phyloP scores from a whole-genome alignment of 331 rosid species.

The Acacia pycnantha region DNA sequence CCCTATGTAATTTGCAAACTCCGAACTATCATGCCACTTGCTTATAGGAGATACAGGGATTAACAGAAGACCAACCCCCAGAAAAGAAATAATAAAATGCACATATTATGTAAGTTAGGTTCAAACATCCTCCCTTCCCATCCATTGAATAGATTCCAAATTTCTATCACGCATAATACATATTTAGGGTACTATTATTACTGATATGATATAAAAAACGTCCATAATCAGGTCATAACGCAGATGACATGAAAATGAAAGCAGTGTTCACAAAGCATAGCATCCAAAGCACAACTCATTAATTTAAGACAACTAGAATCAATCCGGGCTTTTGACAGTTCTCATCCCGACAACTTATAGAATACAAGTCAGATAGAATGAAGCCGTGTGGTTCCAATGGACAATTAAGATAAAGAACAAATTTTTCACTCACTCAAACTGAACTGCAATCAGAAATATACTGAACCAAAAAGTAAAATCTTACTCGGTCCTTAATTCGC shows the following conservation, averaged over 20 bases:
- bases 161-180: not conserved
- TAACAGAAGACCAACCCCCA: not conserved
- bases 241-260: not conserved
- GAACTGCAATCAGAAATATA: not conserved
- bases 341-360: not conserved
- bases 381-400: not conserved
- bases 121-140: not conserved
- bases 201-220: not conserved
- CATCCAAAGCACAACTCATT: not conserved
- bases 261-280: not conserved
- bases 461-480: not conserved
- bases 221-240: conserved; percentile 6
- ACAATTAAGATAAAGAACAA: not conserved
- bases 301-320: not conserved
- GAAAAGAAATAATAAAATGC: no score
- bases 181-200: not conserved
- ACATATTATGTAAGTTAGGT: not conserved
- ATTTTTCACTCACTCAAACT: not conserved
- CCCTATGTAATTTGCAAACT: not conserved
- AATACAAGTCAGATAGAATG: not conserved
- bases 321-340: not conserved
- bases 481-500: conserved; percentile 91
- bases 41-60: conserved; percentile 12
- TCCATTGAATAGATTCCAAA: not conserved
- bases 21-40: conserved; percentile 16